Conservation (phyloP, 140 eudicot genomes). For the Anethum foeniculum region DNA sequence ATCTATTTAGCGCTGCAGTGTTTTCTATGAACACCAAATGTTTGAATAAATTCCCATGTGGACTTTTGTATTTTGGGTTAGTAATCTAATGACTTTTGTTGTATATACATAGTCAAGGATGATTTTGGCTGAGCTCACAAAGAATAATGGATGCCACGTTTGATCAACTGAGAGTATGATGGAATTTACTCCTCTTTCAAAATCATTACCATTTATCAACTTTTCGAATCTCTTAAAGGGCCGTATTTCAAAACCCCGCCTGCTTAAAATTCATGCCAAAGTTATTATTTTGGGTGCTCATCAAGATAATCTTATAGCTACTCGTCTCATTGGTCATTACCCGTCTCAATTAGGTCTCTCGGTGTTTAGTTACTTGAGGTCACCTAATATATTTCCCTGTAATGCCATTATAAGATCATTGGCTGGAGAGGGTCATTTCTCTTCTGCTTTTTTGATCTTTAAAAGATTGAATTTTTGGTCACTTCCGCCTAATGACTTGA, state of each 20-base stretch:
- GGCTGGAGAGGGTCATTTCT: conserved; percentile 26
- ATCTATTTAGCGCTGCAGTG: too few species aligned
- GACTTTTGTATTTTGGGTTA: too few species aligned
- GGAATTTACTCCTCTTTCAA: conserved; percentile 5
- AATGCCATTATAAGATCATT: conserved; percentile 48
- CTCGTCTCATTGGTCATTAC: conserved; percentile 58
- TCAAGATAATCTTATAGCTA: conserved; percentile 52
- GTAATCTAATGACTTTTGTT: too few species aligned
- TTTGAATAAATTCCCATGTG: too few species aligned
- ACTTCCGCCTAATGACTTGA: conserved; percentile 40
- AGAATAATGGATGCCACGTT: too few species aligned
- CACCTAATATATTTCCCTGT: conserved; percentile 52
- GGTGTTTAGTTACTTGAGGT: conserved; percentile 22
- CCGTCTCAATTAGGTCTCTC: conserved; percentile 24
- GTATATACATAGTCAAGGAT: too few species aligned
- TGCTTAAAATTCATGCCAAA: conserved; percentile 52
- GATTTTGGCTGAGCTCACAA: too few species aligned
- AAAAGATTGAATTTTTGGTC: conserved; percentile 17
- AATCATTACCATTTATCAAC: conserved; percentile 1
- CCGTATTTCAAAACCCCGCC: conserved; percentile 30
- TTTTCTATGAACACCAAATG: too few species aligned
- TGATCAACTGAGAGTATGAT: too few species aligned
- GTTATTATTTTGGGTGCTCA: conserved; percentile 26
- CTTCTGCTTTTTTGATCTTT: conserved; percentile 20
- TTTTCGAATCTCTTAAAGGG: conserved; percentile 38